Evolutionary conservation across 2,329 filamentous ascomycete species (phyloP), one percentile per base, ranked within the genome.

Genomic region (Pseudocercospora crystallina): DNA sequence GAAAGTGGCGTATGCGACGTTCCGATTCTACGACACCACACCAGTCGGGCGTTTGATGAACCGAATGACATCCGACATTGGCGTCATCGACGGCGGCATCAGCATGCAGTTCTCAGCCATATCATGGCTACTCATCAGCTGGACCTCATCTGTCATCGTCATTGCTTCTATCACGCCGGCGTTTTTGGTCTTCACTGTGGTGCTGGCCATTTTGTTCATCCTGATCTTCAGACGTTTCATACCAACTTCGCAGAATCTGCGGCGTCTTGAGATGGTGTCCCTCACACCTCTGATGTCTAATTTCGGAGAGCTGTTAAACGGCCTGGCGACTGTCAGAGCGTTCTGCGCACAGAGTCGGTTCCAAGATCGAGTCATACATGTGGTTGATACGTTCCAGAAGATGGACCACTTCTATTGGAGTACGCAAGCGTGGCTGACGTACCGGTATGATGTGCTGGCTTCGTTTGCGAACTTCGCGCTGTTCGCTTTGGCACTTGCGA

Each of bases 321-420:
- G 91, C 0, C 73, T 96, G 8, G 90, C 88, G 0, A 96, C 91
- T 0, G 90, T 96, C 15, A 83, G 89, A 37, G 90, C 91, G 0
- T 92, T 95, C 66, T 83, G 80, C 42, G 89, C 86, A 1, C 86
- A 95, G 60, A 74, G 80, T 3, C 84, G 87, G 45, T 96, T 96
- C 64, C 89, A 95, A 64, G 80, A 84, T 55, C 81, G 85, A 43
- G 89, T 95, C 45, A 85, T 96, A 31, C 75, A 79, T 2, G 90
- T 90, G 0, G 90, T 90, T 0, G 90, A 96, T 64, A 84, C 84
- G 13, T 96, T 96, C 65, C 91, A 96, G 68, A 90, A 90, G 66
- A 94, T 95, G 80, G 91, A 96, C 63, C 91, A 96, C 68, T 95
- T 96, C 72, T 96, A 95, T 72, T 96, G 90, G 74, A 88, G 85